Base-by-base conservation (phyloP, 306 rosid species). In the Prunus mongolica region DNA sequence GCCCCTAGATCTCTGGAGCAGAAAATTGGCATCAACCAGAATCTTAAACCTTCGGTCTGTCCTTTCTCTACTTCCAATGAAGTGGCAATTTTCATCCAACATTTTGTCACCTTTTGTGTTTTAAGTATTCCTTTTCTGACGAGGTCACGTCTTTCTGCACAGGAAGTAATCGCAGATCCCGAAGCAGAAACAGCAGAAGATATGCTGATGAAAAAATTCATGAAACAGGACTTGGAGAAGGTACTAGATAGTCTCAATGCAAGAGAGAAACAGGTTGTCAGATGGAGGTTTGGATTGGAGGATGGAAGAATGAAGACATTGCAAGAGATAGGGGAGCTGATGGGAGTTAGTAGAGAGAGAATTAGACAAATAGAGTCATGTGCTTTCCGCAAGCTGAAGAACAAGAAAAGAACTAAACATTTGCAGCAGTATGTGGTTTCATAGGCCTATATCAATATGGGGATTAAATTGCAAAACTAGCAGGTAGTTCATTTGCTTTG, bases 301-400 rank as follows among this genome's bases (percentile, higher is more conserved):
- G 98, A 95, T 78, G 98, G 97, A 60, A 90, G 97, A 85, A 85
- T 88, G 92, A 95, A 89, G 88, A 88, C 98, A 66, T 77, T 95
- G 83, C 98, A 90, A 86, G 98, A 95, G 87, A 92, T 95, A 73
- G 97, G 98, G 54, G 98, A 95, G 80, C 76, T 84, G 77, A 86
- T 95, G 92, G 96, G 97, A 50, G 96, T 95, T 55, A 95, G 97
- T 84, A 90, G 97, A 75, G 98, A 95, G 88, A 92, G 98, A 88
- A 71, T 95, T 70, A 88, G 98, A 78, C 98, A 95, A 80, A 89
- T 95, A 61, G 98, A 95, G 84, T 83, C 89, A 2, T 84, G 91
- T 79, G 98, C 97, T 25, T 90, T 95, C 80, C 84, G 96, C 76
- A 95, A 90, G 84, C 92, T 95, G 73, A 92, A 90, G 89, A 92